Evolutionary conservation across 2,329 filamentous ascomycete species (phyloP).

Genomic region (Phaeomoniella chlamydospora): DNA sequence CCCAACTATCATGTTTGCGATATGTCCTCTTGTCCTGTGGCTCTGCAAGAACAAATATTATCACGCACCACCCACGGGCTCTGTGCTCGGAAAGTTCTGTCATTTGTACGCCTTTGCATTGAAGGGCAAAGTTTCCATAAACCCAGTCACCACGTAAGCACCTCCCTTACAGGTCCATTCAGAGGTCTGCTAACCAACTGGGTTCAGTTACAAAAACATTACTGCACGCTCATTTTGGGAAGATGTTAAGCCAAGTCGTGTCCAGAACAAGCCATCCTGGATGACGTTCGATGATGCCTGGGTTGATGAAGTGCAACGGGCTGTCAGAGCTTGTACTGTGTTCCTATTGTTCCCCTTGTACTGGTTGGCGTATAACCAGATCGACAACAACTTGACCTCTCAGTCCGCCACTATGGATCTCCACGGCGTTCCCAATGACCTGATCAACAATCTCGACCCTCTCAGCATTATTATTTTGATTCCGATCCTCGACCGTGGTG

Average conservation of each 20-base stretch:
- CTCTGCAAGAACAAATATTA: slow-evolving; percentile 49
- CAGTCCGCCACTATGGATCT: slow-evolving; percentile 39
- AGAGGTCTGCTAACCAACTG: slow-evolving; percentile 12
- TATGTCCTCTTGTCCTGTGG: slow-evolving; percentile 47
- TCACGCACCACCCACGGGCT: slow-evolving; percentile 53
- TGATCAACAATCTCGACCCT: slow-evolving; percentile 40
- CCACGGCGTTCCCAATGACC: slow-evolving; percentile 39
- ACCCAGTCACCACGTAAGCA: slow-evolving; percentile 39
- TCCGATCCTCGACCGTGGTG: slow-evolving; percentile 35
- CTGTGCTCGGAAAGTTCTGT: slow-evolving; percentile 53
- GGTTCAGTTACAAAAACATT: slow-evolving; percentile 30
- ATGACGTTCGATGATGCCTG: slow-evolving; percentile 75
- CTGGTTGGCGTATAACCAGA: slow-evolving; percentile 41
- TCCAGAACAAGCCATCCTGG: slow-evolving; percentile 46
- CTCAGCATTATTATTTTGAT: slow-evolving; percentile 39
- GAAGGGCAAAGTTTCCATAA: slow-evolving; percentile 49
- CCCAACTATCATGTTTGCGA: slow-evolving; percentile 50
- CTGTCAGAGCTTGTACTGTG: slow-evolving; percentile 53
- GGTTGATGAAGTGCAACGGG: slow-evolving; percentile 65
- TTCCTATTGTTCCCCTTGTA: slow-evolving; percentile 46
- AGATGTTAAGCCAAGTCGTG: slow-evolving; percentile 49
- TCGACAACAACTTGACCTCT: slow-evolving; percentile 39
- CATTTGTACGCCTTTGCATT: slow-evolving; percentile 45
- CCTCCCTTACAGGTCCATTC: slow-evolving; percentile 5
- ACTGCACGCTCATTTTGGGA: slow-evolving; percentile 50